A percentile compares a stretch with the other conserved stretches of the same genome.
Evolutionary conservation across 495 filamentous ascomycete species (phyloP).

Genomic region (Evernia prunastri): DNA sequence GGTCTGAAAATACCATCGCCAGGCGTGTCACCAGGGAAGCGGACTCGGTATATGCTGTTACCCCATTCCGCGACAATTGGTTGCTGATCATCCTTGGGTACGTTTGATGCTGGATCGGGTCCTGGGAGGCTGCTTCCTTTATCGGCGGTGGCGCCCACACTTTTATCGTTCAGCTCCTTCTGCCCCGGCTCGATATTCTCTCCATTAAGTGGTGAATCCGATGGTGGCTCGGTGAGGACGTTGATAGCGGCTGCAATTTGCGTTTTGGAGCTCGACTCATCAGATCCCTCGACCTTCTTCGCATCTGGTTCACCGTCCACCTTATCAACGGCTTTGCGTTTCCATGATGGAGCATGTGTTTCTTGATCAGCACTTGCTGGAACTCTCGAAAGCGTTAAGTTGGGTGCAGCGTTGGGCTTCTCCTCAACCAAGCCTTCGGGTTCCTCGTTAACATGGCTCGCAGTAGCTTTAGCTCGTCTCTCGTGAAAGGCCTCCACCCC

Average conservation of each 20-base stretch:
- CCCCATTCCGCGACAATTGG: constrained; percentile 63
- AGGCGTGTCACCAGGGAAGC: constrained; percentile 74
- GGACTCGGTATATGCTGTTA: constrained; percentile 83
- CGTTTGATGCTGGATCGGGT: background rate
- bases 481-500: constrained; percentile 57
- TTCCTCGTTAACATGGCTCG: constrained; percentile 29
- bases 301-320: constrained; percentile 17
- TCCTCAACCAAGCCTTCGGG: constrained; percentile 13
- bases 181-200: background rate
- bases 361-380: constrained; percentile 2
- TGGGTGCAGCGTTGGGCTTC: background rate
- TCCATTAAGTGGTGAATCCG: background rate
- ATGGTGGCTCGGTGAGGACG: constrained; percentile 6
- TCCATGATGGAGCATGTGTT: background rate
- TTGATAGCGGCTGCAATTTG: constrained; percentile 3
- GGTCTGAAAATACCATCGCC: constrained; percentile 77
- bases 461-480: constrained; percentile 44
- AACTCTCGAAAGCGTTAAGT: background rate
- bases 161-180: background rate
- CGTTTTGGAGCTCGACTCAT: background rate
- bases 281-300: background rate
- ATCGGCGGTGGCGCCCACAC: background rate
- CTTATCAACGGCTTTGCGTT: background rate
- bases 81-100: constrained; percentile 12
- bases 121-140: background rate